Evolutionary conservation across 352 stramenopile species (phyloP), one percentile per base, ranked within the genome.

Genomic region (Globisporangium ultimum): DNA sequence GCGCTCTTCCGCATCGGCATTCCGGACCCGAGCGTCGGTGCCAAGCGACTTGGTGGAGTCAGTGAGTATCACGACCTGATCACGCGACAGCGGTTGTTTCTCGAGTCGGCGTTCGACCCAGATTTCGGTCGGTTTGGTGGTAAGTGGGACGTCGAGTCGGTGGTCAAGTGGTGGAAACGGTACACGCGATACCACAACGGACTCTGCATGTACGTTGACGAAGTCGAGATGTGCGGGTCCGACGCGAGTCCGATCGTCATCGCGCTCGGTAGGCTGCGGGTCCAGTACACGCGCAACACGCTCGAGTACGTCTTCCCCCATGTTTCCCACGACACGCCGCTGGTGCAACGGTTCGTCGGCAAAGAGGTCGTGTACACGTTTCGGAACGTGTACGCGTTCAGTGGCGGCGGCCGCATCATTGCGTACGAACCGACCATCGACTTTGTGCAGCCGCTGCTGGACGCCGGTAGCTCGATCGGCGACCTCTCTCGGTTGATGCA

Each of bases 271-370:
- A 57, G 14, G 7, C 32, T 48, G 34, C 34, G n/a, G 8, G 15
- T 18, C 17, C 34, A 20, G 34, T 57, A 57, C 51, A 48, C 51
- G 7, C 51, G 51, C 12, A 17, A 47, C 11, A 57, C 51, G 32
- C 34, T 77, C 40, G 62, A 73, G 46, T 61, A 71, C 46, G 46
- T 77, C 4, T 77, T 74, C 45, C 69, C 69, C 1, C 69, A 77
- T 32, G 54, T 69, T 15, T 53, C 74, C 15, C 60, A 56, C 55
- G 64, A 74, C 49, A 58, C 71, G 40, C 41, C 22, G 46, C 58
- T 77, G 2, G 63, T 77, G 42, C 62, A 77, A 46, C 61, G 58
- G 52, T 58, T 77, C 42, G 67, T 77, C 13, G 69, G 69, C 2
- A 60, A 56, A 14, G 62, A 72, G 14, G 43, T 77, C 14, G 48